Evolutionary conservation across 176 grass and related monocot species (phyloP), one percentile per base, ranked within the genome.

Genomic region (Cenchrus purpureus): DNA sequence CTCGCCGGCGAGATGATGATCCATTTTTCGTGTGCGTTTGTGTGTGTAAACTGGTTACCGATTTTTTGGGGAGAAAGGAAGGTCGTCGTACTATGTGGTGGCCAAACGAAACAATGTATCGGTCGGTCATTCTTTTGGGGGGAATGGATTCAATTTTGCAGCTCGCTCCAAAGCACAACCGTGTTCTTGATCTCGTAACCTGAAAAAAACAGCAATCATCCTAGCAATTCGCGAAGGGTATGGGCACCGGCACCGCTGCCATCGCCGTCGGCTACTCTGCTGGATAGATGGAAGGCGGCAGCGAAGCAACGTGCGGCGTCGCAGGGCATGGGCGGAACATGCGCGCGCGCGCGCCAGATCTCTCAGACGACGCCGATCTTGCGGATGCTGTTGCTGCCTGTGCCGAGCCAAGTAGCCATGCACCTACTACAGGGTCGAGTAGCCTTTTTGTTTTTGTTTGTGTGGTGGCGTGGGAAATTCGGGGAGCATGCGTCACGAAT

Each of bases 291-390:
- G 52, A 40, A 53, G 8, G 52, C 16, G 73, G 51, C 73, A 12
- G 54, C 68, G 9, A 13, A 13, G 54, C 54, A 77, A 77, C 74
- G 55, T 77, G 74, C 74, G 56, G 74, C 74, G 74, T 61, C 19
- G 56, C 45, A 51, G 74, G 55, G 16, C 37, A 88, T 79, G 87
- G 75, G 81, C 56, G 15, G 28, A 81, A 73, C 79, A 66, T 71
- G 25, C 25, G 37, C 37, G 37, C 37, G 37, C 37, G 66, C 79
- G 64, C 76, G 78, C 65, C 65, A 78, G 79, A 86, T 90, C 83
- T 25, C 25, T 25, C 25, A 25, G 25, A 66, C 83, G 34, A 2
- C 15, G 6, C 10, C 7, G 83, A 78, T 86, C 79, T 77, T 54
- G 52, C 52, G 13, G 6, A 7, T 20, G 31, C 45, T 15, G n/a